phyloP scores from a whole-genome alignment of 2,329 filamentous ascomycete species.

The Xylariomycetidae sp. region DNA sequence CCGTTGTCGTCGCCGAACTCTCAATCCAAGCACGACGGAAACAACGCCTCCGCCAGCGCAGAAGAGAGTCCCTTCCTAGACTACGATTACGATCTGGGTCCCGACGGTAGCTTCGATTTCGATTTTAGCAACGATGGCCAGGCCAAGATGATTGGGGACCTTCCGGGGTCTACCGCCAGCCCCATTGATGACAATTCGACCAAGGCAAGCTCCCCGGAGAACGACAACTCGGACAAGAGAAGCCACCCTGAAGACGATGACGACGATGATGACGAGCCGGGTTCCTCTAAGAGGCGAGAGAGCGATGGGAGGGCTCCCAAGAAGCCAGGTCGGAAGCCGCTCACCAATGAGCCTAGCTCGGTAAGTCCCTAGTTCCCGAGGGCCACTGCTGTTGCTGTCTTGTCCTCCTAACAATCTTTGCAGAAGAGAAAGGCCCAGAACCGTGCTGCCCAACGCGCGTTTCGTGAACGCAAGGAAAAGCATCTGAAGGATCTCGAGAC shows the following conservation, averaged over 20 bases:
- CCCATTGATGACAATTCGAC: slow-evolving; percentile 27
- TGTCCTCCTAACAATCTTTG: slow-evolving; percentile 23
- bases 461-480: slow-evolving; percentile 91
- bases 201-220: slow-evolving; percentile 58
- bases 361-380: too few relatives aligned
- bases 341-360: slow-evolving; percentile 92
- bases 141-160: slow-evolving; percentile 69
- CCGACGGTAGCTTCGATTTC: slow-evolving; percentile 72
- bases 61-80: slow-evolving; percentile 81
- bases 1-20: slow-evolving; percentile 40
- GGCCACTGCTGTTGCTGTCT: too few relatives aligned
- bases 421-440: slow-evolving; percentile 97
- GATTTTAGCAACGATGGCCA: slow-evolving; percentile 52
- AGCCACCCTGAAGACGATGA: slow-evolving; percentile 68
- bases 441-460: slow-evolving; percentile 84
- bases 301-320: slow-evolving; percentile 82
- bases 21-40: slow-evolving; percentile 33
- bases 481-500: slow-evolving; percentile 81
- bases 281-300: slow-evolving; percentile 67
- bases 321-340: slow-evolving; percentile 93
- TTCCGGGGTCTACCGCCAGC: slow-evolving; percentile 55
- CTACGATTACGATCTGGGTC: slow-evolving; percentile 73
- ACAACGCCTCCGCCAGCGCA: slow-evolving; percentile 44
- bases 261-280: slow-evolving; percentile 49
- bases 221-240: slow-evolving; percentile 63